Conservation (phyloP, 495 filamentous ascomycete genomes). For the Podospora didyma region DNA sequence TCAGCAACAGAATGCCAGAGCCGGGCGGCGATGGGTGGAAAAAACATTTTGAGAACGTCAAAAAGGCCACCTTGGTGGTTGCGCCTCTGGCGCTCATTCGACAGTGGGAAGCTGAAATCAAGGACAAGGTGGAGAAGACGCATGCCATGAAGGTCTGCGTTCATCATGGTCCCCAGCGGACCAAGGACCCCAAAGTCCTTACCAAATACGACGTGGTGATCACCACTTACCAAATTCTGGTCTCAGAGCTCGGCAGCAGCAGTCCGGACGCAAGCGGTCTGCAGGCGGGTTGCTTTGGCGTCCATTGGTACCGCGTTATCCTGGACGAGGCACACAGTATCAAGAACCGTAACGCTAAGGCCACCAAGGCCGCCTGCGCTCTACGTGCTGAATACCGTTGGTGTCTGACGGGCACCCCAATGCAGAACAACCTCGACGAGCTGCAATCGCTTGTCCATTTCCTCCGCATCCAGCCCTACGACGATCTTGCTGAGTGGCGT, state of each 20-base stretch:
- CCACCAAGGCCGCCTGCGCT: constrained; percentile 80
- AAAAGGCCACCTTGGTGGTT: constrained; percentile 81
- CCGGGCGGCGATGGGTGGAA: constrained; percentile 47
- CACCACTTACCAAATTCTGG: constrained; percentile 91
- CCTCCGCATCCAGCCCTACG: constrained; percentile 85
- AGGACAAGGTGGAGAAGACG: constrained; percentile 62
- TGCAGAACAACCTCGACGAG: constrained; percentile 99
- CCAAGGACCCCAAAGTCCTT: constrained; percentile 69
- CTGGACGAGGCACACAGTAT: constrained; percentile 97
- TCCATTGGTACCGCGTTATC: constrained; percentile 93
- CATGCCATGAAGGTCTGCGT: constrained; percentile 75
- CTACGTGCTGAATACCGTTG: constrained; percentile 81
- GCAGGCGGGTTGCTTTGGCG: constrained; percentile 79
- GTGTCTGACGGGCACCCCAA: constrained; percentile 92
- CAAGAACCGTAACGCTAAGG: constrained; percentile 96
- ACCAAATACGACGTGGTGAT: constrained; percentile 92
- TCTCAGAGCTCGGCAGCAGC: constrained; percentile 76
- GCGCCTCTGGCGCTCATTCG: constrained; percentile 94
- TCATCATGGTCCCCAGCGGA: constrained; percentile 83
- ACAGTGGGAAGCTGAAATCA: constrained; percentile 94
- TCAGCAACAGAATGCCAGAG: constrained; percentile 71
- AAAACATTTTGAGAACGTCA: constrained; percentile 58
- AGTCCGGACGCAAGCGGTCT: constrained; percentile 43
- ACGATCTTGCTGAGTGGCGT: constrained; percentile 78
- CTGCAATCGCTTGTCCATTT: constrained; percentile 90